Evolutionary conservation across 345 rosid species (phyloP).

Genomic region (Moricandia moricandioides): DNA sequence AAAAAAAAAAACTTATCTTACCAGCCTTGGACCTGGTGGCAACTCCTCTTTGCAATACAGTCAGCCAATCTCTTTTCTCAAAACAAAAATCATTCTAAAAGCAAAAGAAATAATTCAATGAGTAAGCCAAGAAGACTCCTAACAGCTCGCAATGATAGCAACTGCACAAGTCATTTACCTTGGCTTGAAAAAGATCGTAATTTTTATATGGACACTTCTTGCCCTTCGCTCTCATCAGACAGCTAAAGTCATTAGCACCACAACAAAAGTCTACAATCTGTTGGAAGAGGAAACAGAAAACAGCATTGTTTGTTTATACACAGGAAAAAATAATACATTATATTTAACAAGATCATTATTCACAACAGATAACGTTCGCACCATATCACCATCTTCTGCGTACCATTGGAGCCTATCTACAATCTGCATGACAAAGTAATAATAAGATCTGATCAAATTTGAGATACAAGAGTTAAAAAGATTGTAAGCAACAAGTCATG

Average conservation of each 20-base stretch:
- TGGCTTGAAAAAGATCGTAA: constrained; percentile 66
- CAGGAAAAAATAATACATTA: not conserved
- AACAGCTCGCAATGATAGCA: constrained; percentile 8
- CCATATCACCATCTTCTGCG: constrained; percentile 80
- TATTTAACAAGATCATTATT: not conserved
- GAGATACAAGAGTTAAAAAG: not conserved
- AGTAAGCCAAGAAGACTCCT: constrained; percentile 9
- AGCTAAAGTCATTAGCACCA: constrained; percentile 93
- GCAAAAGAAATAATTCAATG: constrained; percentile 10
- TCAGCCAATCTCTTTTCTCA: constrained; percentile 87
- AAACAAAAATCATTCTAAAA: constrained; percentile 66
- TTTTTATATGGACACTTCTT: constrained; percentile 81
- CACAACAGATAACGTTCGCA: constrained; percentile 27
- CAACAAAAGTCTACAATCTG: constrained; percentile 97
- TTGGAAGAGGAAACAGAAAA: constrained; percentile 26
- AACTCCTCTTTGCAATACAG: constrained; percentile 56
- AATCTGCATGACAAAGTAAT: constrained; percentile 53
- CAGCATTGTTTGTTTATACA: constrained; percentile 15
- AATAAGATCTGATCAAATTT: constrained; percentile 17
- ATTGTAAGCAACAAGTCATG: not conserved
- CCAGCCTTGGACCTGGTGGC: constrained; percentile 72
- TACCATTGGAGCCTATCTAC: constrained; percentile 83
- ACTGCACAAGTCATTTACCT: constrained; percentile 48
- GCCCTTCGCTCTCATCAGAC: constrained; percentile 67
- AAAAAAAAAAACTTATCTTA: constrained; percentile 29